Evolutionary conservation across 352 stramenopile species (phyloP).

Genomic region (Phytopythium vexans): DNA sequence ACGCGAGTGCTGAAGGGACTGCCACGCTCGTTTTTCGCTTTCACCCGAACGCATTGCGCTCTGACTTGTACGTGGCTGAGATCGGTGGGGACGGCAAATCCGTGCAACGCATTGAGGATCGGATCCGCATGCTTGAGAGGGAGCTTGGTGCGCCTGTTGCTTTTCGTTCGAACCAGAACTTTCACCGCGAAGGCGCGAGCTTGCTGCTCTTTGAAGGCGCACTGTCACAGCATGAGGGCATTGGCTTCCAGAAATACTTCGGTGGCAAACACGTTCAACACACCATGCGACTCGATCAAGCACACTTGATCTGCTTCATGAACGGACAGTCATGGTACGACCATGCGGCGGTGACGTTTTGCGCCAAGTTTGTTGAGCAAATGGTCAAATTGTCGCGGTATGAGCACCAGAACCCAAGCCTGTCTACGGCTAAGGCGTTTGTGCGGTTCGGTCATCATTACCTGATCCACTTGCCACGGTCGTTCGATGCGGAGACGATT

Average conservation of each 20-base stretch:
- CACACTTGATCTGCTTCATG: constrained; percentile 71
- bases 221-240: constrained; percentile 48
- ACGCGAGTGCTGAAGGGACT: constrained; percentile 29
- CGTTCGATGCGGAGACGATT: constrained; percentile 76
- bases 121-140: constrained; percentile 60
- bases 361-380: constrained; percentile 70
- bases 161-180: constrained; percentile 37
- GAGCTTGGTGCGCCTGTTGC: constrained; percentile 53
- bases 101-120: constrained; percentile 57
- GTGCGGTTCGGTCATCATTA: constrained; percentile 80
- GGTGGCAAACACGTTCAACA: constrained; percentile 50
- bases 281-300: constrained; percentile 55
- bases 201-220: constrained; percentile 78
- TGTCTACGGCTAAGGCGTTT: constrained; percentile 55
- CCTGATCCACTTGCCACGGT: constrained; percentile 72
- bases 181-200: constrained; percentile 58
- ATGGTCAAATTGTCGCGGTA: constrained; percentile 77
- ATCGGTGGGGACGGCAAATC: constrained; percentile 58
- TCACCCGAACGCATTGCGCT: constrained; percentile 65
- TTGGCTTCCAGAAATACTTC: constrained; percentile 74
- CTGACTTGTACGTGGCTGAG: constrained; percentile 71
- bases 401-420: constrained; percentile 48
- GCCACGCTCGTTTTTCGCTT: constrained; percentile 30
- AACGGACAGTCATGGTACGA: constrained; percentile 69
- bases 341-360: constrained; percentile 54